Conservation (phyloP, 2,329 filamentous ascomycete genomes). For the Talaromyces sp. region DNA sequence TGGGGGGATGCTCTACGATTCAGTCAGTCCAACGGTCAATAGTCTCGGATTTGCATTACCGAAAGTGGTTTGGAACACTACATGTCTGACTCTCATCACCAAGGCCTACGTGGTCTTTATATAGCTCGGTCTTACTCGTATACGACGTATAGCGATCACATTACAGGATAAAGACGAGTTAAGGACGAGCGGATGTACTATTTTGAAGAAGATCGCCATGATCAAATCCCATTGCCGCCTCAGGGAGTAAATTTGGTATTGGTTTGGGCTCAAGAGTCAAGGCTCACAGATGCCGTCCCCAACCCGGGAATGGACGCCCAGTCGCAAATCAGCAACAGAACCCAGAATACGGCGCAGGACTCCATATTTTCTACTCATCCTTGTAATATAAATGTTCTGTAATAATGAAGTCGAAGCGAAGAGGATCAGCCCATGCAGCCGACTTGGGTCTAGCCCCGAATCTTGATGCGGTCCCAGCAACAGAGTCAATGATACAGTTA, state of each 20-base stretch:
- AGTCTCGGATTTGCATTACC: conserved; percentile 13
- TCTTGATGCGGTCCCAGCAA: conserved; percentile 1
- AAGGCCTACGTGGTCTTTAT: neutral
- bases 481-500: conserved; percentile 10
- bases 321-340: neutral
- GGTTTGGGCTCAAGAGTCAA: neutral
- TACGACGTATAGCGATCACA: neutral
- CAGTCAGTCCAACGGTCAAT: conserved; percentile 18
- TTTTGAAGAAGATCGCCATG: neutral
- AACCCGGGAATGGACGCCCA: neutral
- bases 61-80: conserved; percentile 10
- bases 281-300: neutral
- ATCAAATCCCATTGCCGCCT: neutral
- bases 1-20: neutral
- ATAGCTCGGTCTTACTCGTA: conserved; percentile 6
- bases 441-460: neutral
- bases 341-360: conserved; percentile 2
- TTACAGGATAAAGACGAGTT: neutral
- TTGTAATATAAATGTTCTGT: too few relatives aligned
- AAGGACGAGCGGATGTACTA: neutral
- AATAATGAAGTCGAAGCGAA: neutral
- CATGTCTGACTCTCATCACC: neutral
- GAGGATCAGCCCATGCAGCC: neutral
- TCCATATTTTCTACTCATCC: neutral
- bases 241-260: neutral